A percentile compares a stretch with the other conserved stretches of the same genome.
phyloP scores from a whole-genome alignment of 306 rosid genomes.

The Inga leiocalycina region DNA sequence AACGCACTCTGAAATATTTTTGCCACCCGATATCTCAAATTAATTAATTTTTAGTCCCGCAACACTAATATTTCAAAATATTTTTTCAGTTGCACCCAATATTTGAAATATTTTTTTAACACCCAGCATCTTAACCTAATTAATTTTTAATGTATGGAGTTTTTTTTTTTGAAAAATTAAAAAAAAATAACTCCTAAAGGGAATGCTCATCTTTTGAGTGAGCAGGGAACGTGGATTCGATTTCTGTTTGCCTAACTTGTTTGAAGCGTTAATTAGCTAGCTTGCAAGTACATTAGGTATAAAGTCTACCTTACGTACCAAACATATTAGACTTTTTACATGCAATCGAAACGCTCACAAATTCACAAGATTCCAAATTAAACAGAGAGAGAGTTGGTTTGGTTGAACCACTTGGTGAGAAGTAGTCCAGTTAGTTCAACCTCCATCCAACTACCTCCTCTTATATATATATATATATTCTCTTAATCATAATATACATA shows the following conservation, averaged over 20 bases:
- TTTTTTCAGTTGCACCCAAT: no score
- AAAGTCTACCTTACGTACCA: neutral
- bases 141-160: no score
- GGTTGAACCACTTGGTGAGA: slow-evolving; percentile 46
- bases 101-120: no score
- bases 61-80: no score
- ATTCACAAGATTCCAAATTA: neutral
- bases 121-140: no score
- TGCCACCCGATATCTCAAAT: no score
- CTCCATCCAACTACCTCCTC: slow-evolving; percentile 29
- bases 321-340: neutral
- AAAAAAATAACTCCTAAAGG: no score
- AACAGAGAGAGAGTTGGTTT: neutral
- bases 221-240: no score
- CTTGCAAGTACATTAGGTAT: neutral
- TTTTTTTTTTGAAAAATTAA: no score
- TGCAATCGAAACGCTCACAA: neutral
- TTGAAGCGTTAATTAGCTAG: neutral
- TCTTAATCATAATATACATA: neutral
- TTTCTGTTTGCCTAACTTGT: neutral
- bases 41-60: no score
- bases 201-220: no score
- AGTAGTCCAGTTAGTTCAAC: slow-evolving; percentile 37
- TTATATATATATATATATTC: neutral
- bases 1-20: no score